Conservation (phyloP, 306 rosid species). For the Corylus americana region DNA sequence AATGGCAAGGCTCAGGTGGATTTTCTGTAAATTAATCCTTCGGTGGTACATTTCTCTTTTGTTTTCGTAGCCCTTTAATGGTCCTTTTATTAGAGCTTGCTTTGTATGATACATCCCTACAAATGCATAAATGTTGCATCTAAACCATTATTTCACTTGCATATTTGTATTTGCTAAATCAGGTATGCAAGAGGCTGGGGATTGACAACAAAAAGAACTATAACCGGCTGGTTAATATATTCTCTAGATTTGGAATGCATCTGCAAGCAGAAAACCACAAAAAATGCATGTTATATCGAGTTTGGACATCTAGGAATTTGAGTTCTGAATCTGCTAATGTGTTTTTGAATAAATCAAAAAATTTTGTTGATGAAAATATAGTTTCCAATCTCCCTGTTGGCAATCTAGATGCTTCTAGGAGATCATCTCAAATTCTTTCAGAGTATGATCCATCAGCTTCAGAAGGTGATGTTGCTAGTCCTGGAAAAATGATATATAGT, state of each 20-base stretch:
- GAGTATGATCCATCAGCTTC: slow-evolving; percentile 34
- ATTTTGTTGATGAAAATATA: slow-evolving; percentile 35
- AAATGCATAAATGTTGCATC: slow-evolving; percentile 26
- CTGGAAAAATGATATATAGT: slow-evolving; percentile 31
- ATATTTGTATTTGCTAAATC: slow-evolving; percentile 31
- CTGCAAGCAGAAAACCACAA: slow-evolving; percentile 66
- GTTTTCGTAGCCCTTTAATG: slow-evolving; percentile 5
- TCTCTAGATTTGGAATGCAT: slow-evolving; percentile 72
- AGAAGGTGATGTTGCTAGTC: slow-evolving; percentile 30
- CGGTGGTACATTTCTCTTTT: neutral
- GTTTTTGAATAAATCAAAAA: slow-evolving; percentile 33
- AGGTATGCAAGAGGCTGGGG: slow-evolving; percentile 79
- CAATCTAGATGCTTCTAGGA: slow-evolving; percentile 29
- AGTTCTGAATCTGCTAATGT: slow-evolving; percentile 47
- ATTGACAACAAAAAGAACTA: slow-evolving; percentile 72
- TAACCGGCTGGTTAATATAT: slow-evolving; percentile 57
- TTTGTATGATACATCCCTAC: slow-evolving; percentile 18
- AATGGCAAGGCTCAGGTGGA: neutral
- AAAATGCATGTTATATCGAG: slow-evolving; percentile 58
- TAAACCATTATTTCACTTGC: slow-evolving; percentile 22
- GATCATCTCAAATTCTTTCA: slow-evolving; percentile 32
- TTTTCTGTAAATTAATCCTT: slow-evolving; percentile 17
- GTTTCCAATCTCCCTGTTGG: slow-evolving; percentile 28
- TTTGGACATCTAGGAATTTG: slow-evolving; percentile 72
- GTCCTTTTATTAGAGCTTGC: slow-evolving; percentile 13